These are phyloP conservation scores for Tagetes patula DNA, from an alignment of 129 eudicot species.

Conservation along the genomic window DNA sequence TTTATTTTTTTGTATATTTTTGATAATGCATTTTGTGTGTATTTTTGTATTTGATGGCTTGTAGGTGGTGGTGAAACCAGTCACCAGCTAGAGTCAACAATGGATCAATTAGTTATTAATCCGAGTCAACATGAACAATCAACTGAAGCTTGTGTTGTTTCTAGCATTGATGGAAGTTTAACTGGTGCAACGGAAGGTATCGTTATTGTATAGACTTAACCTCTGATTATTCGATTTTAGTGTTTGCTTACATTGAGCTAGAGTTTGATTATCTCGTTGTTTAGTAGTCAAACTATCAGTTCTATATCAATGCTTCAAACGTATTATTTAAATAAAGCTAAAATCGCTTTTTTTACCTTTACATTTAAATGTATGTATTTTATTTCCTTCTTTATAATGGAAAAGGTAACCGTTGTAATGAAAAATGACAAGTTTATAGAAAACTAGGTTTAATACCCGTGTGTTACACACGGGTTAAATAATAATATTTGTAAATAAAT, in stretches of 20 bases:
- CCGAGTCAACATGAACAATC: neutral
- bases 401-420: neutral
- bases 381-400: neutral
- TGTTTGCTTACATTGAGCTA: neutral
- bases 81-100: neutral
- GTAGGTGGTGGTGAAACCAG: constrained; percentile 16
- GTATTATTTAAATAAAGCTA: neutral
- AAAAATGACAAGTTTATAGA: neutral
- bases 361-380: neutral
- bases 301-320: neutral
- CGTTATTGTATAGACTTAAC: neutral
- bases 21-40: neutral
- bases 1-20: neutral
- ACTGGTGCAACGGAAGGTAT: constrained; percentile 19
- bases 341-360: neutral
- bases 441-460: too few species aligned
- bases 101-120: neutral
- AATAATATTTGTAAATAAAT: too few species aligned
- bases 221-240: neutral
- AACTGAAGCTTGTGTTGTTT: neutral
- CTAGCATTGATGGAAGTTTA: constrained; percentile 4
- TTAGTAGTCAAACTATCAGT: neutral
- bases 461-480: too few species aligned
- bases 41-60: constrained; percentile 12
- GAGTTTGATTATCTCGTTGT: neutral